These are phyloP conservation scores for Madurella mycetomatis DNA, from an alignment of 2,329 filamentous ascomycete genomes.

Conservation along the genomic window DNA sequence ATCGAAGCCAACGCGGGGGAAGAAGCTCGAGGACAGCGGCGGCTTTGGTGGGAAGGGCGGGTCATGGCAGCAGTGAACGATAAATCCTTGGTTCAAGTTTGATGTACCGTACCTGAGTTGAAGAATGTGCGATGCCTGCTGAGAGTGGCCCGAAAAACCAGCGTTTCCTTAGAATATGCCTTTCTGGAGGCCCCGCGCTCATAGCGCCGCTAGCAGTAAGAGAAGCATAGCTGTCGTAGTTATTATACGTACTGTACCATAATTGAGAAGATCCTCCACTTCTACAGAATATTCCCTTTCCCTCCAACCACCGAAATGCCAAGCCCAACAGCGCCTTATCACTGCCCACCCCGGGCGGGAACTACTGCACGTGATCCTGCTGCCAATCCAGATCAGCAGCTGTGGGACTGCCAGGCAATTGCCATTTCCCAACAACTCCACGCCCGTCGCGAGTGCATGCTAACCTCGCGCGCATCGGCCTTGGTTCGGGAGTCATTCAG, in stretches of 20 bases:
- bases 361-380: background rate
- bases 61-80: slow-evolving; percentile 17
- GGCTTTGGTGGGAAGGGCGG: slow-evolving; percentile 28
- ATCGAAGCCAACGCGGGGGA: slow-evolving; percentile 26
- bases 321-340: background rate
- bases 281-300: no score
- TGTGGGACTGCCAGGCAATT: background rate
- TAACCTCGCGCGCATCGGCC: slow-evolving; percentile 15
- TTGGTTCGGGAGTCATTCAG: slow-evolving; percentile 14
- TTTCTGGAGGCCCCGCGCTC: no score
- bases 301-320: no score
- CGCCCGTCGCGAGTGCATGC: slow-evolving; percentile 14
- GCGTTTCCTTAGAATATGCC: no score
- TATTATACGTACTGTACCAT: no score
- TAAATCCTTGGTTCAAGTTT: background rate
- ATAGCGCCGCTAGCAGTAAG: no score
- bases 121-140: no score
- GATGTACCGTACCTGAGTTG: background rate
- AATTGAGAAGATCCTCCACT: no score
- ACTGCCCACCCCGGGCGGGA: no score
- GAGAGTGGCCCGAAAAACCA: no score
- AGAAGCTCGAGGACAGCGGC: slow-evolving; percentile 28
- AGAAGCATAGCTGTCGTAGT: no score
- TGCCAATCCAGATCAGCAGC: background rate
- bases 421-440: slow-evolving; percentile 14